Conservation (phyloP, 2,329 filamentous ascomycete species). For the Ophiostoma sp. region DNA sequence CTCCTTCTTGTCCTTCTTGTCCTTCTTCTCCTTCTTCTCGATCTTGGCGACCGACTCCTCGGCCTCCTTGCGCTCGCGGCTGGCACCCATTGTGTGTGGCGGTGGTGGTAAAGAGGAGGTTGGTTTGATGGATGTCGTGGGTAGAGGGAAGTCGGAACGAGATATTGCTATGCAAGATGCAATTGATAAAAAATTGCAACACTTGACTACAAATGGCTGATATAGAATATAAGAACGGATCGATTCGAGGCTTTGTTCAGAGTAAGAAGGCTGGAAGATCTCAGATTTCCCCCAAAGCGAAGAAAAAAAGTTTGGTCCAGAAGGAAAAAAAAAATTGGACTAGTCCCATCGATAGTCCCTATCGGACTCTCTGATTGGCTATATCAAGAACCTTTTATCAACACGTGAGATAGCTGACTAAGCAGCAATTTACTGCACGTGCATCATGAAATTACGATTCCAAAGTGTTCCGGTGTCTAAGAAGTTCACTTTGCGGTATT, state of each 20-base stretch:
- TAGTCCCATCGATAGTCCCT: conserved; percentile 8
- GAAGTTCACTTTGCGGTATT: background rate
- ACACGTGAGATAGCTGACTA: conserved; percentile 3
- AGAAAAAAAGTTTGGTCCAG: conserved; percentile 13
- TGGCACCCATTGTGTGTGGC: conserved; percentile 23
- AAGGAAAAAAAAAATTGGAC: conserved; percentile 16
- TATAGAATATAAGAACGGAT: background rate
- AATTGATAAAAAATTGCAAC: background rate
- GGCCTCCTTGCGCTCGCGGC: conserved; percentile 27
- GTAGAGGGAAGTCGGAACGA: background rate
- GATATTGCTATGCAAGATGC: background rate
- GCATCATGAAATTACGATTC: background rate
- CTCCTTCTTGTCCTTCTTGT: conserved; percentile 47
- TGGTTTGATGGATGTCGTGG: background rate
- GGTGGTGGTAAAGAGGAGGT: background rate
- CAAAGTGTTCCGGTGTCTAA: background rate
- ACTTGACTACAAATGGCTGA: background rate
- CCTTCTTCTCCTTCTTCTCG: conserved; percentile 28
- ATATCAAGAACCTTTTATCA: background rate
- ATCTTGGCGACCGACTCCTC: conserved; percentile 25
- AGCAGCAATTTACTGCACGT: background rate
- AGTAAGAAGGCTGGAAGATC: conserved; percentile 9
- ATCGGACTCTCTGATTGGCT: conserved; percentile 8
- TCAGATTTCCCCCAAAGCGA: background rate
- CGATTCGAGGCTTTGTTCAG: background rate